A percentile compares a stretch with the other conserved stretches of the same genome.
Conservation (phyloP, 352 stramenopile species). For the Phytopythium montanum region DNA sequence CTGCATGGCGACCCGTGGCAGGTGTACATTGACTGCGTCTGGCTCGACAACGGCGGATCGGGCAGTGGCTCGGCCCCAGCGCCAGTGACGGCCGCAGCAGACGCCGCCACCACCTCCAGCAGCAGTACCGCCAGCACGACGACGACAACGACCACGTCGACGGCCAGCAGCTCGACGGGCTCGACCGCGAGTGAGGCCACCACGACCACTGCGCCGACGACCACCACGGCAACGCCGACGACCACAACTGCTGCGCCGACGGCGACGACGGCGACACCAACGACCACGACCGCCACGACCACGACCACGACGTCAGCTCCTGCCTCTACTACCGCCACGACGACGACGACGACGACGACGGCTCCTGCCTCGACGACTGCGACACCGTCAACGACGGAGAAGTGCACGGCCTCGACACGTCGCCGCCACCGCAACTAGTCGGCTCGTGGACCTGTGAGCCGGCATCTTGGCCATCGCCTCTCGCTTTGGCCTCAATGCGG, state of each 20-base stretch:
- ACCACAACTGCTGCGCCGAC: slow-evolving; percentile 4
- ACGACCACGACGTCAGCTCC: slow-evolving; percentile 4
- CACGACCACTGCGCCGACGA: slow-evolving; percentile 7
- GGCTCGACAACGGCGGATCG: slow-evolving; percentile 21
- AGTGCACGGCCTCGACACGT: slow-evolving; percentile 16
- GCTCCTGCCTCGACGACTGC: slow-evolving; percentile 3
- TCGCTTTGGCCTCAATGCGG: not conserved
- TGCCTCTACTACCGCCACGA: not conserved
- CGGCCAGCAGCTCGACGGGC: slow-evolving; percentile 1
- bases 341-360: slow-evolving; percentile 6
- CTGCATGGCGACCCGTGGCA: slow-evolving; percentile 53
- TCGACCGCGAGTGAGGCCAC: slow-evolving; percentile 5
- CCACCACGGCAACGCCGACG: slow-evolving; percentile 2
- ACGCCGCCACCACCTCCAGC: slow-evolving; percentile 6
- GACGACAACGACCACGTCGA: slow-evolving; percentile 13
- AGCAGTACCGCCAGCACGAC: slow-evolving; percentile 5
- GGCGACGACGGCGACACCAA: slow-evolving; percentile 1
- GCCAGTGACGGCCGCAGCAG: slow-evolving; percentile 10
- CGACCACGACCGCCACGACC: not conserved
- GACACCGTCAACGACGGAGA: slow-evolving; percentile 11
- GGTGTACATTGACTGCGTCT: slow-evolving; percentile 50
- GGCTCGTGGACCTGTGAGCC: no score
- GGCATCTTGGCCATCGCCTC: not conserved
- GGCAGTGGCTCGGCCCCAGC: slow-evolving; percentile 17
- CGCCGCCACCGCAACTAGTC: slow-evolving; percentile 17